Conservation (phyloP, 805 yeast species). For the Cyberlindnera samutprakarnensis region DNA sequence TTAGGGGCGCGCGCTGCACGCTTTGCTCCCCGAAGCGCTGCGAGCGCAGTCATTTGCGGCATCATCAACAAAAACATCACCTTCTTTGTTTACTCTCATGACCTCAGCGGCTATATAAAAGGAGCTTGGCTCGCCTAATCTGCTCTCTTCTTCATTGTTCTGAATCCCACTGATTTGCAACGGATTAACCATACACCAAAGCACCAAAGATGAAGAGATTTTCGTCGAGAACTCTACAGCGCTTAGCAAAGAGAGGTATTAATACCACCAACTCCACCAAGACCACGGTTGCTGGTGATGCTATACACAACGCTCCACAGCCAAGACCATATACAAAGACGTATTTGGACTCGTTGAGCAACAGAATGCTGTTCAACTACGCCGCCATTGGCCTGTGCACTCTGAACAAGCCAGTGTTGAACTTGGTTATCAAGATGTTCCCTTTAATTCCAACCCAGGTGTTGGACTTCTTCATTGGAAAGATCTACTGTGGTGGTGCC, state of each 20-base stretch:
- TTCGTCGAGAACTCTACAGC: not conserved
- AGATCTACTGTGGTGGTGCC: slow-evolving; percentile 89
- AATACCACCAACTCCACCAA: slow-evolving; percentile 13
- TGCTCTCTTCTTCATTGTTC: too few species aligned
- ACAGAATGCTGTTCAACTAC: slow-evolving; percentile 52
- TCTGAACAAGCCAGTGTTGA: slow-evolving; percentile 51
- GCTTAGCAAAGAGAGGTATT: slow-evolving; percentile 7
- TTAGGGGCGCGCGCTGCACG: too few species aligned
- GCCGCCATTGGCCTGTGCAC: slow-evolving; percentile 67
- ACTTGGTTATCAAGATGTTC: slow-evolving; percentile 54
- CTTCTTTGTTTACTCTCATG: too few species aligned
- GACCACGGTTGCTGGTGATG: slow-evolving; percentile 5
- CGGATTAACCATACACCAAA: too few species aligned
- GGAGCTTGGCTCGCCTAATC: too few species aligned
- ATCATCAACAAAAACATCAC: too few species aligned
- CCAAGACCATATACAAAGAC: slow-evolving; percentile 9
- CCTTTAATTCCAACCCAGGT: slow-evolving; percentile 70
- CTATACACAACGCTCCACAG: slow-evolving; percentile 1
- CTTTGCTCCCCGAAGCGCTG: too few species aligned
- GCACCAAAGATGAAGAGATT: not conserved
- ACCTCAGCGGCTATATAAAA: too few species aligned
- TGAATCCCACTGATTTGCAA: too few species aligned
- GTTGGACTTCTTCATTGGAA: slow-evolving; percentile 67
- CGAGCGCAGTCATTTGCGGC: too few species aligned
- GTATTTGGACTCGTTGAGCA: slow-evolving; percentile 47